These are phyloP conservation scores for Candida krabiensis DNA, from an alignment of 805 yeast species.

Conservation along the genomic window DNA sequence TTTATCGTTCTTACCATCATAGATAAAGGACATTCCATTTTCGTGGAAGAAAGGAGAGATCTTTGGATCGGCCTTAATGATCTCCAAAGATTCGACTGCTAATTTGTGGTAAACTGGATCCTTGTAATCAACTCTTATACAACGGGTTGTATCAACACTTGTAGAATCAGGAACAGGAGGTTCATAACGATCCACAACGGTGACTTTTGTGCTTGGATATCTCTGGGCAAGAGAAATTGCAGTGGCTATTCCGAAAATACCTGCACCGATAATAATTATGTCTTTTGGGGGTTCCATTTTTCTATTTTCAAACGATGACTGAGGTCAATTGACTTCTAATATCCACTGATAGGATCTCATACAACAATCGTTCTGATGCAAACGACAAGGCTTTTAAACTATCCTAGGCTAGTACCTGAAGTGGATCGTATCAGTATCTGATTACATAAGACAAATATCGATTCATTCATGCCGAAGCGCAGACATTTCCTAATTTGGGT, in stretches of 20 bases:
- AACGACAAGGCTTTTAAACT: too few species aligned
- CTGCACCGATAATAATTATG: constrained; percentile 45
- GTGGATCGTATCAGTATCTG: too few species aligned
- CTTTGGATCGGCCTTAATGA: constrained; percentile 21
- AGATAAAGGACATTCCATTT: constrained; percentile 25
- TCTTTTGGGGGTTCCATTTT: constrained; percentile 13
- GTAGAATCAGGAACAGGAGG: constrained; percentile 30
- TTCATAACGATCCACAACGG: constrained; percentile 27
- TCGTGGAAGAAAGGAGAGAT: constrained; percentile 24
- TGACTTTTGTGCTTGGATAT: constrained; percentile 16
- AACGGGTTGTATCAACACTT: constrained; percentile 28
- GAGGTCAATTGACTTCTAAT: too few species aligned
- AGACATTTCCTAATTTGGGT: too few species aligned
- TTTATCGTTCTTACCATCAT: constrained; percentile 25
- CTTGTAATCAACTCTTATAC: constrained; percentile 26
- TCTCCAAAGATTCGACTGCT: constrained; percentile 22
- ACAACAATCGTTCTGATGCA: too few species aligned
- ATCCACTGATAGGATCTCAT: too few species aligned
- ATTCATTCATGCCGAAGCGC: too few species aligned
- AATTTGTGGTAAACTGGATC: constrained; percentile 19
- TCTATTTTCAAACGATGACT: background rate
- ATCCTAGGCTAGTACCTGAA: too few species aligned
- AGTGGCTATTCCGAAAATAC: constrained; percentile 50
- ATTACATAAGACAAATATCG: too few species aligned
- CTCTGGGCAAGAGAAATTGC: constrained; percentile 32